A percentile compares a stretch with the other conserved stretches of the same genome.
Evolutionary conservation across 2,329 filamentous ascomycete genomes (phyloP).

Genomic region (Whalleya microplaca): DNA sequence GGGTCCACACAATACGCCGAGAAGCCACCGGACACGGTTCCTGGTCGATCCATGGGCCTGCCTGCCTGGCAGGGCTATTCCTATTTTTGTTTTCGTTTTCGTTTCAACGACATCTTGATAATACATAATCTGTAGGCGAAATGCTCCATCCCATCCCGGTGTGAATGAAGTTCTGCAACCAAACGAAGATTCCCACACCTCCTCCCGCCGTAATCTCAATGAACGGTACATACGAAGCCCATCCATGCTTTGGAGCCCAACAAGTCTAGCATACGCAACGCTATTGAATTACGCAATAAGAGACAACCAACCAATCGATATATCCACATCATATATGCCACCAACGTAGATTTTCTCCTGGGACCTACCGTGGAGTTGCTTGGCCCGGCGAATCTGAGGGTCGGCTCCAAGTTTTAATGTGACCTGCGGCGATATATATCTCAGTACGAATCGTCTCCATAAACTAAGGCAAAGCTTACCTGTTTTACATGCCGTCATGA

Average conservation of each 20-base stretch:
- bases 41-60: constrained; percentile 20
- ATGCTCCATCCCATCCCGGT: too few species aligned
- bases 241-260: neutral
- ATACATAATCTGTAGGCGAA: too few species aligned
- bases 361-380: constrained; percentile 17
- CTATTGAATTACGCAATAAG: neutral
- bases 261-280: neutral
- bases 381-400: constrained; percentile 43
- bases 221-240: neutral
- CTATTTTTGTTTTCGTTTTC: constrained; percentile 4
- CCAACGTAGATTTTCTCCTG: neutral
- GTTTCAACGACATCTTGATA: too few species aligned
- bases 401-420: constrained; percentile 48
- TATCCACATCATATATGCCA: neutral
- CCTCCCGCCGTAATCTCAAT: too few species aligned
- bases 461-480: constrained; percentile 60
- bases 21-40: constrained; percentile 23
- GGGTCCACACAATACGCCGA: constrained; percentile 30
- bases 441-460: constrained; percentile 8
- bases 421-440: constrained; percentile 35
- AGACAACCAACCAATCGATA: neutral
- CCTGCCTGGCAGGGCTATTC: too few species aligned
- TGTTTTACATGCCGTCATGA: constrained; percentile 88
- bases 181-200: too few species aligned
- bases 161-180: too few species aligned